Evolutionary conservation across 2,329 filamentous ascomycete species (phyloP).

Genomic region (Aspergillus glaucus): DNA sequence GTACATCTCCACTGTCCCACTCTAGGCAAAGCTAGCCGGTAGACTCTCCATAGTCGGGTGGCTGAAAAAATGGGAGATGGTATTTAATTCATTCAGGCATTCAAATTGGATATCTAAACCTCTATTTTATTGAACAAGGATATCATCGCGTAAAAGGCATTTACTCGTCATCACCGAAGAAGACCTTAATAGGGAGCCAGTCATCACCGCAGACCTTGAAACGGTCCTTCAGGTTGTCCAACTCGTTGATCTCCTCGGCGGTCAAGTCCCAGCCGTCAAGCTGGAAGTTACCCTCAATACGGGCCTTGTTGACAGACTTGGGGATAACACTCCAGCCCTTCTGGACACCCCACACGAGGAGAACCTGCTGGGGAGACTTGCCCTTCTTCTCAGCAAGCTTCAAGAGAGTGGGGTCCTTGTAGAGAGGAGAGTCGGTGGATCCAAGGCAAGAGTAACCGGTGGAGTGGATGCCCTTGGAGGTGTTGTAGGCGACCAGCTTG

Average conservation of each 20-base stretch:
- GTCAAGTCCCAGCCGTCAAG: slow-evolving; percentile 68
- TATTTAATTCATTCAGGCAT: slow-evolving; percentile 1
- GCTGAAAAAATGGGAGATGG: not conserved
- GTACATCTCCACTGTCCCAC: not conserved
- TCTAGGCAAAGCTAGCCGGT: not conserved
- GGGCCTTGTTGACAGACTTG: slow-evolving; percentile 68
- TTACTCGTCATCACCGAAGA: slow-evolving; percentile 77
- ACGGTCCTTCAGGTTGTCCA: slow-evolving; percentile 63
- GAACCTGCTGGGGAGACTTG: slow-evolving; percentile 50
- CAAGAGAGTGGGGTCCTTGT: slow-evolving; percentile 48
- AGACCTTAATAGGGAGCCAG: slow-evolving; percentile 69
- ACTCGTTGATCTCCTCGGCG: slow-evolving; percentile 62
- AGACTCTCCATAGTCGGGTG: not conserved
- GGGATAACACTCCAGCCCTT: slow-evolving; percentile 73
- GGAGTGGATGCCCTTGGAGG: slow-evolving; percentile 48
- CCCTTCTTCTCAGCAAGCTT: slow-evolving; percentile 51
- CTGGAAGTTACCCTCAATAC: slow-evolving; percentile 72
- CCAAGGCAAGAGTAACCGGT: slow-evolving; percentile 53
- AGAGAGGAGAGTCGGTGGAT: slow-evolving; percentile 49
- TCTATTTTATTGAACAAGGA: slow-evolving; percentile 15
- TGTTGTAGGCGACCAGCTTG: slow-evolving; percentile 46
- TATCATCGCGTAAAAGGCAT: slow-evolving; percentile 12
- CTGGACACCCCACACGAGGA: slow-evolving; percentile 68
- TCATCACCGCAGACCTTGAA: slow-evolving; percentile 76
- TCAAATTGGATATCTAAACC: slow-evolving; percentile 17